Conservation (phyloP, 148 eudicot genomes). For the Amaranthus cruentus region DNA sequence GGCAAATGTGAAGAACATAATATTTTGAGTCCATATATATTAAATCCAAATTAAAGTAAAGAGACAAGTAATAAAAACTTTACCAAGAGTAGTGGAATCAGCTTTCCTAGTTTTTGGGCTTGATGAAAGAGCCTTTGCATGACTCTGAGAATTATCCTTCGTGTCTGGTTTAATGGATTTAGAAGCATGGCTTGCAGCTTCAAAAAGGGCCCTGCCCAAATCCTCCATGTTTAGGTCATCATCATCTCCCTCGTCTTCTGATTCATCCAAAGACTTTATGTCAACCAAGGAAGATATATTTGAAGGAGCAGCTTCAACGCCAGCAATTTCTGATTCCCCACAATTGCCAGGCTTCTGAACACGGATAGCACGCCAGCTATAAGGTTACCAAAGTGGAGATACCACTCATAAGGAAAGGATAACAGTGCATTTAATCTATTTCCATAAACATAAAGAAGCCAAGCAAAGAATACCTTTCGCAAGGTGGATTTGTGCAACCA, state of each 20-base stretch:
- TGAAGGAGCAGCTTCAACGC: conserved; percentile 22
- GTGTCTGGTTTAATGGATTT: conserved; percentile 29
- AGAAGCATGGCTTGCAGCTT: conserved; percentile 57
- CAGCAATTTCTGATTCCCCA: conserved; percentile 25
- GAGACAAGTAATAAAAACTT: background rate
- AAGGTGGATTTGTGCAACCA: conserved; percentile 48
- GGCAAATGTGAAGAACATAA: background rate
- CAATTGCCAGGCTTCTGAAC: conserved; percentile 50
- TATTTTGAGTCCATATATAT: background rate
- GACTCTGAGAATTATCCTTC: conserved; percentile 17
- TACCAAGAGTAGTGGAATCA: conserved; percentile 46
- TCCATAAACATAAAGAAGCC: conserved; percentile 1
- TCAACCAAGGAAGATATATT: conserved; percentile 24
- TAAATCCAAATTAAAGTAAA: background rate
- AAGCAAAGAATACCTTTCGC: conserved; percentile 42
- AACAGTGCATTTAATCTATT: background rate
- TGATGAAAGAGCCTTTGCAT: conserved; percentile 22
- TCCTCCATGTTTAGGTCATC: conserved; percentile 59
- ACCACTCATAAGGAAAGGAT: conserved; percentile 17
- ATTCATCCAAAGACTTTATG: conserved; percentile 37
- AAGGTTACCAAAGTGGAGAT: conserved; percentile 17
- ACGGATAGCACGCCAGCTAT: conserved; percentile 82
- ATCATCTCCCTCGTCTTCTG: conserved; percentile 32
- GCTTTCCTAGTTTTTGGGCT: conserved; percentile 25
- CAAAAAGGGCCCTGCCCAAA: conserved; percentile 62